A percentile compares a stretch with the other conserved stretches of the same genome.
These are phyloP conservation scores for Heterobasidion occidentale DNA, from an alignment of 1,284 basidiomycete genomes.

Conservation along the genomic window DNA sequence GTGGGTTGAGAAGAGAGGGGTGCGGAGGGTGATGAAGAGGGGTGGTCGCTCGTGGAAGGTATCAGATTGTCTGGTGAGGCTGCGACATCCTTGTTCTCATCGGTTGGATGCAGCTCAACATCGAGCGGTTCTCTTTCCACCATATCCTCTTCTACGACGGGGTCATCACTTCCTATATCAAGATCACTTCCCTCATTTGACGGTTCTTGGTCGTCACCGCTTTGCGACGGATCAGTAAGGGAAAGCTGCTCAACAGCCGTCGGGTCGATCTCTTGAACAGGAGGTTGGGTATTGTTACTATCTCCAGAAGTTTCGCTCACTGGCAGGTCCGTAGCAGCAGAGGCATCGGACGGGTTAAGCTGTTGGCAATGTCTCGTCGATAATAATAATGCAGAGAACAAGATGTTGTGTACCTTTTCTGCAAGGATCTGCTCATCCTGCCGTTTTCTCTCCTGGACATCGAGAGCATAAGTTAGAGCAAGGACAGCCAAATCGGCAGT, in stretches of 20 bases:
- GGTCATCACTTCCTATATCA: conserved; percentile 1
- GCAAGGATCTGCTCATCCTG: not conserved
- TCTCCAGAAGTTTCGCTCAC: not conserved
- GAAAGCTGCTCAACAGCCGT: not conserved
- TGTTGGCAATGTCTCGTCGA: not conserved
- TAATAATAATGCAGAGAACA: not conserved
- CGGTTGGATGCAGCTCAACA: conserved; percentile 36
- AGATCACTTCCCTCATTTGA: not conserved
- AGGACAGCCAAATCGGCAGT: conserved; percentile 88
- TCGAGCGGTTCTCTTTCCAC: conserved; percentile 33
- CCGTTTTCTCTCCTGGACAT: conserved; percentile 37
- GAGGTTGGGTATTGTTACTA: no score
- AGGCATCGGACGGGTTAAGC: not conserved
- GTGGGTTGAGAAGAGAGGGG: conserved; percentile 3
- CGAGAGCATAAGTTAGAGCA: conserved; percentile 81
- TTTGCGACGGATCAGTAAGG: no score
- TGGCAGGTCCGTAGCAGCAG: not conserved
- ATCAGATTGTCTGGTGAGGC: conserved; percentile 3
- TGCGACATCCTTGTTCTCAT: conserved; percentile 15
- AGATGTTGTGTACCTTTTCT: conserved; percentile 1
- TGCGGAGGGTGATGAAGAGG: conserved; percentile 8
- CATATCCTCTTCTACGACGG: conserved; percentile 9
- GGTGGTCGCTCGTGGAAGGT: conserved; percentile 5
- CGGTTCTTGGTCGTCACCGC: no score
- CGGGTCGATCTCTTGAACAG: no score